These are phyloP conservation scores for Betula pendula DNA, from an alignment of 306 rosid species.

Conservation along the genomic window DNA sequence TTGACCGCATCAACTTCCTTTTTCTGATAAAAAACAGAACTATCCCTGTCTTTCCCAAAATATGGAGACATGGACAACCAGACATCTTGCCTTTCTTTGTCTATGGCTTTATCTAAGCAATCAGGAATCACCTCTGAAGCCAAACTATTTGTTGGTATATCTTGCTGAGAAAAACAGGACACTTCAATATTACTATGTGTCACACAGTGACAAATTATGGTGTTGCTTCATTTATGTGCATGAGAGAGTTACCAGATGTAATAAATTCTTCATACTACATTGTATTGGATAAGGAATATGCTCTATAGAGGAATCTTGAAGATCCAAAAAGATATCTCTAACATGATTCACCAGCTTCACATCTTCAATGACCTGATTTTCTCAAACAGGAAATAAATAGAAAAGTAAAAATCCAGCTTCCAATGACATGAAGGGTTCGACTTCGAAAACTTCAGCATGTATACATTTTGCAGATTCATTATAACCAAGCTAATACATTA, in stretches of 20 bases:
- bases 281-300: conserved; percentile 20
- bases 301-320: conserved; percentile 37
- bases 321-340: conserved; percentile 58
- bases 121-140: conserved; percentile 47
- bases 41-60: conserved; percentile 41
- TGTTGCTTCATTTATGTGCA: conserved; percentile 10
- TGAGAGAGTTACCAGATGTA: conserved; percentile 49
- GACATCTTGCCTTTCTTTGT: conserved; percentile 43
- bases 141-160: conserved; percentile 34
- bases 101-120: conserved; percentile 42
- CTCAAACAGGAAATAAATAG: conserved; percentile 25
- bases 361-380: conserved; percentile 77
- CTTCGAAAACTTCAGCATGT: conserved; percentile 7
- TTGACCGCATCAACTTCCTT: conserved; percentile 50
- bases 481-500: background rate
- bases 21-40: conserved; percentile 44
- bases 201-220: background rate
- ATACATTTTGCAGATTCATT: background rate
- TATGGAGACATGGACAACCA: conserved; percentile 43
- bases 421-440: conserved; percentile 18
- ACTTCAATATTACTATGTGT: conserved; percentile 12
- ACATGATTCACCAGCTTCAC: conserved; percentile 55
- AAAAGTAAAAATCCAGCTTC: conserved; percentile 21
- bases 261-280: conserved; percentile 44
- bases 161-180: conserved; percentile 43